These are phyloP conservation scores for Lentinula boryana DNA, from an alignment of 768 basidiomycete species.

Conservation along the genomic window DNA sequence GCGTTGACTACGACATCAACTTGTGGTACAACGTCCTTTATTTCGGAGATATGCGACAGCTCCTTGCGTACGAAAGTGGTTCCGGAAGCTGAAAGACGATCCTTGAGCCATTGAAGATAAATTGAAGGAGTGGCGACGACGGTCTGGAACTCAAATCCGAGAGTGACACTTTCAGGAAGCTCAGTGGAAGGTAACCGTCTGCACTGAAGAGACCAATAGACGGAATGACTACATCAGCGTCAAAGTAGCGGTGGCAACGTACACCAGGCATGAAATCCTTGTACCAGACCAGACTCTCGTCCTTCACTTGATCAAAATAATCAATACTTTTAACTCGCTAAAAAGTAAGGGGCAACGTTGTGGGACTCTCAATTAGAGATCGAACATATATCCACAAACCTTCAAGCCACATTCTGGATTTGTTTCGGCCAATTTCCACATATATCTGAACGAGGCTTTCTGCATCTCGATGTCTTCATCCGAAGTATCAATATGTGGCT, in stretches of 20 bases:
- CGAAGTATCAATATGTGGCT: neutral
- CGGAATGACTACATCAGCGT: neutral
- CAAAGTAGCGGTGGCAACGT: neutral
- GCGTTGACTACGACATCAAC: conserved; percentile 5
- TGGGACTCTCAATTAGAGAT: neutral
- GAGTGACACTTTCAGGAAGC: conserved; percentile 1
- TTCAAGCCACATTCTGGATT: neutral
- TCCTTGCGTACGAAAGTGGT: conserved; percentile 2
- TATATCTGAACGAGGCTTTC: conserved; percentile 4
- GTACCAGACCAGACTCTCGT: neutral
- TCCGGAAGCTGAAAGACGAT: neutral
- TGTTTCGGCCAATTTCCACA: conserved; percentile 4
- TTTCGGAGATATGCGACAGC: neutral
- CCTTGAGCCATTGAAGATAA: conserved; percentile 3
- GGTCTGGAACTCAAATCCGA: conserved; percentile 1
- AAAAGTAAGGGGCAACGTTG: too few relatives aligned
- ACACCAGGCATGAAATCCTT: conserved; percentile 4
- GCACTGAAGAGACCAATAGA: neutral
- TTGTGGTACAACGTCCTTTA: neutral
- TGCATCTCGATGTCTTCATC: conserved; percentile 2
- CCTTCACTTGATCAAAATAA: conserved; percentile 3
- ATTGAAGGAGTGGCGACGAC: conserved; percentile 1
- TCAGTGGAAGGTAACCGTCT: neutral
- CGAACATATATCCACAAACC: neutral
- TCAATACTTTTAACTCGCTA: neutral